These are phyloP conservation scores for Nicotiana obtusifolia DNA, from an alignment of 257 asterid genomes.

Conservation along the genomic window DNA sequence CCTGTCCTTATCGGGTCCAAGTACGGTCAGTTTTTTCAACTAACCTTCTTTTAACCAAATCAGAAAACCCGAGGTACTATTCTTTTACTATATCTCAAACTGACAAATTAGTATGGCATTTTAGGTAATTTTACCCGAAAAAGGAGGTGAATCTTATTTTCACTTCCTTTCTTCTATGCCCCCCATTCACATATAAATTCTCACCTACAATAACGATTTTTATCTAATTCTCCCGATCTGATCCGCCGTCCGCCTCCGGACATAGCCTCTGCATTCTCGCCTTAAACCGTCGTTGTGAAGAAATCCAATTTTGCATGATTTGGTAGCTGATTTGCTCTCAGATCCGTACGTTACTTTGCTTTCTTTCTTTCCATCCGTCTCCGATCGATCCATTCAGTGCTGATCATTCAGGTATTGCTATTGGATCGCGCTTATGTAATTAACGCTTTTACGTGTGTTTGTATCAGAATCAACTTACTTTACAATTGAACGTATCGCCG, in stretches of 20 bases:
- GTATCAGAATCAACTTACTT: not conserved
- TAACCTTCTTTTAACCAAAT: not conserved
- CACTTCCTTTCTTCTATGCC: not conserved
- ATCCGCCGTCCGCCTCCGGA: slow-evolving; percentile 3
- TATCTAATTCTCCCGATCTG: not conserved
- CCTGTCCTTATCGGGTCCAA: slow-evolving; percentile 7
- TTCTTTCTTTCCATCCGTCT: not conserved
- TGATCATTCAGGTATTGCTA: slow-evolving; percentile 1
- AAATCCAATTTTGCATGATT: not conserved
- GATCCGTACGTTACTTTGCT: not conserved
- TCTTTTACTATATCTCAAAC: not conserved
- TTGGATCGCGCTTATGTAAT: not conserved
- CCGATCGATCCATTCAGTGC: not conserved
- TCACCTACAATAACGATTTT: not conserved
- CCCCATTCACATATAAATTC: not conserved
- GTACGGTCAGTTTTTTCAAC: slow-evolving; percentile 6
- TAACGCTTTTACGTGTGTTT: not conserved
- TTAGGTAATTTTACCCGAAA: not conserved
- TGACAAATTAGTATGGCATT: not conserved
- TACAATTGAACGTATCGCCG: not conserved
- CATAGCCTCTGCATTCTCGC: not conserved
- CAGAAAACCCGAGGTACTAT: not conserved
- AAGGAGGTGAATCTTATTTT: slow-evolving; percentile 8
- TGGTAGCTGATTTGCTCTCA: not conserved
- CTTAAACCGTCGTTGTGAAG: not conserved